Evolutionary conservation across 768 basidiomycete genomes (phyloP).

Genomic region (Pleurotus cornucopiae): DNA sequence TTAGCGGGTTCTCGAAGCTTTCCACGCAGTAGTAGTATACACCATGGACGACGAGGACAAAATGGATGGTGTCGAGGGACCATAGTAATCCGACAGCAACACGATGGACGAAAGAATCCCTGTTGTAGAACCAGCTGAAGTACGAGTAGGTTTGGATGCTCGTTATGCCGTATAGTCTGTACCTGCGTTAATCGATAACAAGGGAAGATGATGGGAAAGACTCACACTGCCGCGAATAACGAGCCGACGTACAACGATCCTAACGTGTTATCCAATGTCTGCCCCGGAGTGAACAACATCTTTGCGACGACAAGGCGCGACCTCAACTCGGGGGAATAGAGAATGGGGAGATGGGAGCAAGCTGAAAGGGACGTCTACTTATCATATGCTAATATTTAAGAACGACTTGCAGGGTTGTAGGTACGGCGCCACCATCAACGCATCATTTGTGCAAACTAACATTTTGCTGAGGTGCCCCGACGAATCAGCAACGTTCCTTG

Average conservation of each 20-base stretch:
- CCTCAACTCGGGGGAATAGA: not conserved
- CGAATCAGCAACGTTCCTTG: no score
- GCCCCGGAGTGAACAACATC: not conserved
- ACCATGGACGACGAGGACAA: constrained; percentile 20
- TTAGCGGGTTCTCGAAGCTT: constrained; percentile 18
- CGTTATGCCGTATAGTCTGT: constrained; percentile 19
- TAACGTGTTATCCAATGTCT: constrained; percentile 4
- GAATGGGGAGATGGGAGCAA: not conserved
- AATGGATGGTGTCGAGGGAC: constrained; percentile 23
- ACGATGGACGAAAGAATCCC: constrained; percentile 11
- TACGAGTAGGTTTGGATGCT: constrained; percentile 17
- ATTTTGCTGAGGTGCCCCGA: no score
- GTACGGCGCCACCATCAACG: no score
- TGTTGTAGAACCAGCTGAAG: constrained; percentile 13
- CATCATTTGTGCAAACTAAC: no score
- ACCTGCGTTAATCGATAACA: no score
- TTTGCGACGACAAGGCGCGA: not conserved
- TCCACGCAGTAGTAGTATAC: constrained; percentile 22
- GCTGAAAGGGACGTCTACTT: not conserved
- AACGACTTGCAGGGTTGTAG: no score
- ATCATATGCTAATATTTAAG: not conserved
- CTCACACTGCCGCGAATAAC: not conserved
- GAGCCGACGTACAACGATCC: constrained; percentile 1
- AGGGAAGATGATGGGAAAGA: not conserved
- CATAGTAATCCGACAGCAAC: constrained; percentile 12